Evolutionary conservation across 345 rosid species (phyloP).

Genomic region (Toxicodendron radicans): DNA sequence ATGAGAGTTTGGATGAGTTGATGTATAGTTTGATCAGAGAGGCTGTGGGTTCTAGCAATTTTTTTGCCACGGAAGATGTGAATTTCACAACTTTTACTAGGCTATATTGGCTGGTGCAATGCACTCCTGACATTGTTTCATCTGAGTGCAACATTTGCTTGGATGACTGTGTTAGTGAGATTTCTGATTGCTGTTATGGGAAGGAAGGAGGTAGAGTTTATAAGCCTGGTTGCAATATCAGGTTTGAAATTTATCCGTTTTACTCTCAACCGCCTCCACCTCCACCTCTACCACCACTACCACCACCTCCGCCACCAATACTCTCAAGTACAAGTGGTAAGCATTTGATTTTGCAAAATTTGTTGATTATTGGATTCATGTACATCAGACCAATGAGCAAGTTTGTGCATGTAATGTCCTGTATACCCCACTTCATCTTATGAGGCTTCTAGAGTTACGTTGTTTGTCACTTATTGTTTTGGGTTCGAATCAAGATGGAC

Average conservation of each 20-base stretch:
- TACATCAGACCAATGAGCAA: too few relatives aligned
- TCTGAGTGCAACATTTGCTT: too few relatives aligned
- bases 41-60: constrained; percentile 27
- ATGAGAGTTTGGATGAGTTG: not conserved
- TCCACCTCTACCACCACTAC: not conserved
- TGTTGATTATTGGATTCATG: too few relatives aligned
- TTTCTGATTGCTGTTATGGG: constrained; percentile 30
- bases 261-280: not conserved
- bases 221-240: constrained; percentile 25
- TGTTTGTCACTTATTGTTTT: too few relatives aligned
- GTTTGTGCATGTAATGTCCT: too few relatives aligned
- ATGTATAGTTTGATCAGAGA: constrained; percentile 4
- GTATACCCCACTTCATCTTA: too few relatives aligned
- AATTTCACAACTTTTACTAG: constrained; percentile 15
- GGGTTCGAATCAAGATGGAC: too few relatives aligned
- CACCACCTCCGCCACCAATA: too few relatives aligned
- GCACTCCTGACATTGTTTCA: constrained; percentile 28
- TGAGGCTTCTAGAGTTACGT: too few relatives aligned
- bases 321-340: too few relatives aligned
- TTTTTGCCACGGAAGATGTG: constrained; percentile 15
- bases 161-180: not conserved
- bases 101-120: constrained; percentile 43
- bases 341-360: too few relatives aligned
- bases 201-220: constrained; percentile 35
- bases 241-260: constrained; percentile 29